Evolutionary conservation across 345 rosid species (phyloP).

Genomic region (Eucalyptus victrix): DNA sequence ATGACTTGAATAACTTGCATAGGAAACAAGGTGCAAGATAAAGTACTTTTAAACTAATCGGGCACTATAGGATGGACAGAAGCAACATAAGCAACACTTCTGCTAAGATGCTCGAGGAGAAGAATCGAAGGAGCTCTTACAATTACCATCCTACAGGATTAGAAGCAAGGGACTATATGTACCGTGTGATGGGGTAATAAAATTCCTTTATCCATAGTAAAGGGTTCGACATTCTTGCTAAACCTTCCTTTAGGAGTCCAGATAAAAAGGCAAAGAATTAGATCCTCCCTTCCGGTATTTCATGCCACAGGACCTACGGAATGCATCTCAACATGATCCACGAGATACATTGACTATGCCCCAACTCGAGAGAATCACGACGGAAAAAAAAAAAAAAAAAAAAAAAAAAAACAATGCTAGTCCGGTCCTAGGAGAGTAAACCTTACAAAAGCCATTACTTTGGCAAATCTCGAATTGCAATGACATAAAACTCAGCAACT

Average conservation of each 20-base stretch:
- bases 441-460: background rate
- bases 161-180: background rate
- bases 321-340: background rate
- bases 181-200: background rate
- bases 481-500: background rate
- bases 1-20: background rate
- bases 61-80: background rate
- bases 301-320: background rate
- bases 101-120: background rate
- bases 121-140: background rate
- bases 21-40: background rate
- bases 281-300: background rate
- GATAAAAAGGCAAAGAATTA: background rate
- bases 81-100: background rate
- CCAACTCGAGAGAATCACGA: background rate
- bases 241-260: background rate
- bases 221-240: background rate
- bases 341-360: background rate
- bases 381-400: background rate
- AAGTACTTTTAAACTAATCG: background rate
- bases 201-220: background rate
- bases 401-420: background rate
- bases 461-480: background rate
- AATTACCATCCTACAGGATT: background rate
- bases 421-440: background rate